Percentiles rank a stretch among this genome's conserved stretches.
Conservation (phyloP, 495 filamentous ascomycete species). For the Aspergillus heteromorphus region DNA sequence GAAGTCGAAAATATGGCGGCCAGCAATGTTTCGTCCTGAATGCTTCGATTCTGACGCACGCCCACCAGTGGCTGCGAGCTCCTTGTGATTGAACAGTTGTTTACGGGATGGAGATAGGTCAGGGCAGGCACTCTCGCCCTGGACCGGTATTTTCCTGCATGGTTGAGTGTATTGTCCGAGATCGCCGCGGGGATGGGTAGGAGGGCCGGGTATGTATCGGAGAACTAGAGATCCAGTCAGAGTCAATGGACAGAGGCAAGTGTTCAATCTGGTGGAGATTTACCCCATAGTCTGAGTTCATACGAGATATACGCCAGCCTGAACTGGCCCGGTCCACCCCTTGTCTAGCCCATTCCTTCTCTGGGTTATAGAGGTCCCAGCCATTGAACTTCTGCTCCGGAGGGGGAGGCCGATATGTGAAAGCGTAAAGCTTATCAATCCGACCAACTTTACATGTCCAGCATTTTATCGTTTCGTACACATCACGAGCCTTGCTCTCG, state of each 20-base stretch:
- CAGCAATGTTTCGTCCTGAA: constrained; percentile 92
- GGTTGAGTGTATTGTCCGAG: constrained; percentile 94
- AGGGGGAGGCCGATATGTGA: constrained; percentile 68
- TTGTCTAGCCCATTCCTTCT: constrained; percentile 72
- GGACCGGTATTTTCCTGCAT: constrained; percentile 85
- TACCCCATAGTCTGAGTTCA: constrained; percentile 80
- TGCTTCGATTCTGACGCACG: constrained; percentile 79
- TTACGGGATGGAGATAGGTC: constrained; percentile 90
- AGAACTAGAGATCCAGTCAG: constrained; percentile 55
- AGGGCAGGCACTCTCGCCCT: constrained; percentile 80
- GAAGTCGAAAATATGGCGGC: constrained; percentile 88
- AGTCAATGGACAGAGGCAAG: constrained; percentile 18
- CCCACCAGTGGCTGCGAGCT: constrained; percentile 92
- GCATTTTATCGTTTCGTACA: constrained; percentile 78
- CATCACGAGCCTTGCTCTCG: constrained; percentile 72
- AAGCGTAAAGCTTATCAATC: constrained; percentile 89
- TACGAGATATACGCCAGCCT: constrained; percentile 85
- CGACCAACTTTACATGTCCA: constrained; percentile 79
- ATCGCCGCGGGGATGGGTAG: constrained; percentile 80
- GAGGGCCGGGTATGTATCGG: constrained; percentile 87
- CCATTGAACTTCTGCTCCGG: constrained; percentile 73
- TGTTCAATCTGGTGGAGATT: neutral
- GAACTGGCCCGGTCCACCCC: constrained; percentile 73
- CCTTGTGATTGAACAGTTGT: constrained; percentile 93
- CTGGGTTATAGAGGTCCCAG: constrained; percentile 84